Conservation (phyloP, 768 basidiomycete genomes). For the Boletus vinaceobasis region DNA sequence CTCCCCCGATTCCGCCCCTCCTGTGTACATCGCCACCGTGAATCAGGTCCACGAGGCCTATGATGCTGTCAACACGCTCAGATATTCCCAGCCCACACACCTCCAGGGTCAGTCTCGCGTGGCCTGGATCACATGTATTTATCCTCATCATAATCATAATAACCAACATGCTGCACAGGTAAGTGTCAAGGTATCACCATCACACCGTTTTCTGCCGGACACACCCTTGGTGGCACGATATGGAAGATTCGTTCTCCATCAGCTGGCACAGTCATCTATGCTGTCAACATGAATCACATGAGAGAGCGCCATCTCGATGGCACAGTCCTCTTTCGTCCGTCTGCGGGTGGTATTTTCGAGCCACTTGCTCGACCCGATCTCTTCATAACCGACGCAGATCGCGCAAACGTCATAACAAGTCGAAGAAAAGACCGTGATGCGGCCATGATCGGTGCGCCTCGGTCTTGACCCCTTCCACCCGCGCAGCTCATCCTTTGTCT, state of each 20-base stretch:
- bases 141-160: not conserved
- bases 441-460: slow-evolving; percentile 70
- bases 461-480: not conserved
- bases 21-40: slow-evolving; percentile 68
- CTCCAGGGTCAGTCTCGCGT: slow-evolving; percentile 66
- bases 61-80: slow-evolving; percentile 83
- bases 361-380: slow-evolving; percentile 87
- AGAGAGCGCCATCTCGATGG: slow-evolving; percentile 93
- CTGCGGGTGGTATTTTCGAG: slow-evolving; percentile 78
- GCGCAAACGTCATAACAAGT: slow-evolving; percentile 77
- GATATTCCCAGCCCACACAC: slow-evolving; percentile 95
- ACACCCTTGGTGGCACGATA: slow-evolving; percentile 93
- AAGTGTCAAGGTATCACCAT: slow-evolving; percentile 92
- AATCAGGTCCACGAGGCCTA: slow-evolving; percentile 92
- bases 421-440: slow-evolving; percentile 88
- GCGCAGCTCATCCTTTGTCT: not conserved
- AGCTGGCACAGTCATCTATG: slow-evolving; percentile 92
- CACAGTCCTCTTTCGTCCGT: slow-evolving; percentile 76
- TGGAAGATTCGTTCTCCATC: slow-evolving; percentile 99
- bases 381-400: slow-evolving; percentile 89
- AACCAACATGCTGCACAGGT: slow-evolving; percentile 40
- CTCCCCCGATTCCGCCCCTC: slow-evolving; percentile 8
- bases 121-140: slow-evolving; percentile 1
- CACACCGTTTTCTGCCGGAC: slow-evolving; percentile 92
- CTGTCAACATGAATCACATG: slow-evolving; percentile 95